Conservation (phyloP, 495 filamentous ascomycete genomes). For the Annulohypoxylon stygium region DNA sequence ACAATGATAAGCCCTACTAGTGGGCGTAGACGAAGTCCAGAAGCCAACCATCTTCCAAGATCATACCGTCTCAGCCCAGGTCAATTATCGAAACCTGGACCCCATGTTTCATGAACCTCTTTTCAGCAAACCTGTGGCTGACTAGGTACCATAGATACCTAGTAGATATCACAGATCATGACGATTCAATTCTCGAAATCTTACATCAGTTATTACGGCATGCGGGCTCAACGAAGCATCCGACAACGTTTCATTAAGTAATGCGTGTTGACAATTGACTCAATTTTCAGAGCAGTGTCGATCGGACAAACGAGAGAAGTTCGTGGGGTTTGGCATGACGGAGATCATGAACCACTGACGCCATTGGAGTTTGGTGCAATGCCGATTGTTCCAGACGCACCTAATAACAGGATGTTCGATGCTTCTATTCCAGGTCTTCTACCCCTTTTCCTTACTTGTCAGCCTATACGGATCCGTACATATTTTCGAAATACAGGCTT, state of each 20-base stretch:
- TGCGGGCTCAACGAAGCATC: neutral
- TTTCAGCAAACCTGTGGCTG: conserved; percentile 30
- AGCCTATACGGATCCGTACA: neutral
- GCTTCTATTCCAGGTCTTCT: conserved; percentile 6
- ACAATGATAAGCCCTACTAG: conserved; percentile 25
- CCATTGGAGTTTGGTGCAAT: conserved; percentile 21
- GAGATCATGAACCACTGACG: conserved; percentile 30
- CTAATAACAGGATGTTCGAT: conserved; percentile 16
- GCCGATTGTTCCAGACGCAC: conserved; percentile 6
- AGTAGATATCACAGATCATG: neutral
- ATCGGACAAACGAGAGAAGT: conserved; percentile 27
- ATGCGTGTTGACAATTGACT: neutral
- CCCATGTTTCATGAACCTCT: conserved; percentile 43
- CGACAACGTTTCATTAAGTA: conserved; percentile 12
- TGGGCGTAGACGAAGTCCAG: neutral
- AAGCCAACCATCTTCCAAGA: conserved; percentile 11
- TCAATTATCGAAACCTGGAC: conserved; percentile 23
- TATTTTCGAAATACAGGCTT: neutral
- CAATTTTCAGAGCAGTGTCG: conserved; percentile 24
- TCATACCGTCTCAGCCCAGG: conserved; percentile 12
- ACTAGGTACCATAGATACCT: neutral
- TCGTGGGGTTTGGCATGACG: conserved; percentile 33
- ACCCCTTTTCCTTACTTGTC: conserved; percentile 5
- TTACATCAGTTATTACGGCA: conserved; percentile 15
- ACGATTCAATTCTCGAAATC: conserved; percentile 11